Conservation (phyloP, 2,329 filamentous ascomycete species). For the Colletotrichum liriopes region DNA sequence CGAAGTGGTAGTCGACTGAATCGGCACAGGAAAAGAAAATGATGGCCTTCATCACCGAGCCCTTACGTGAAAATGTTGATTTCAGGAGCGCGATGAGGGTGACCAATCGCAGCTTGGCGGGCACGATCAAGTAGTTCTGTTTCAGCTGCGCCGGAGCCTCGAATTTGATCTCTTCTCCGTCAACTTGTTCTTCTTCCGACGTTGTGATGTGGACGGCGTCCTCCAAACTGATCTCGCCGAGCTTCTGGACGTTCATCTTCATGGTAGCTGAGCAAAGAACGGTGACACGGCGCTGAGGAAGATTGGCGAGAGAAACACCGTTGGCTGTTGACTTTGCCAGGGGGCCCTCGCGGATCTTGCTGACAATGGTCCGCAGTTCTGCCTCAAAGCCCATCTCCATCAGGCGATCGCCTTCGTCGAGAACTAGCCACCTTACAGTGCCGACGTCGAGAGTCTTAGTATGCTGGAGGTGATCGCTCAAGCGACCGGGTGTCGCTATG, state of each 20-base stretch:
- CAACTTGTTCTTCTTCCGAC: constrained; percentile 65
- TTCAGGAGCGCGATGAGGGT: constrained; percentile 89
- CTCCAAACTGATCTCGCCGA: constrained; percentile 95
- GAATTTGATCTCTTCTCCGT: constrained; percentile 72
- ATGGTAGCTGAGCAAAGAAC: constrained; percentile 96
- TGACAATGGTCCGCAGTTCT: constrained; percentile 89
- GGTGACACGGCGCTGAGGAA: constrained; percentile 85
- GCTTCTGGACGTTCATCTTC: constrained; percentile 95
- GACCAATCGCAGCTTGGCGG: constrained; percentile 91
- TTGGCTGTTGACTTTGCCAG: constrained; percentile 73
- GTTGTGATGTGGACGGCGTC: constrained; percentile 91
- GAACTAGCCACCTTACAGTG: constrained; percentile 91
- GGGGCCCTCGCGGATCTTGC: constrained; percentile 78
- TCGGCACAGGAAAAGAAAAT: constrained; percentile 98
- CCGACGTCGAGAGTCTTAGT: constrained; percentile 91
- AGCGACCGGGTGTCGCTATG: constrained; percentile 91
- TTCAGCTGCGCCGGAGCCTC: constrained; percentile 93
- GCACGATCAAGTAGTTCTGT: constrained; percentile 89
- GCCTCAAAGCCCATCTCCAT: constrained; percentile 99
- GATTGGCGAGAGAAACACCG: constrained; percentile 70
- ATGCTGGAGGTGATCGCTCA: constrained; percentile 93
- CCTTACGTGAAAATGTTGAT: constrained; percentile 88
- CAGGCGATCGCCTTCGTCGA: constrained; percentile 97
- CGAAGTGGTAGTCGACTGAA: constrained; percentile 96
- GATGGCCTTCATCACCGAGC: constrained; percentile 96